A percentile compares a stretch with the other conserved stretches of the same genome.
phyloP scores from a whole-genome alignment of 257 asterid genomes.

The Gynochthodes officinalis region DNA sequence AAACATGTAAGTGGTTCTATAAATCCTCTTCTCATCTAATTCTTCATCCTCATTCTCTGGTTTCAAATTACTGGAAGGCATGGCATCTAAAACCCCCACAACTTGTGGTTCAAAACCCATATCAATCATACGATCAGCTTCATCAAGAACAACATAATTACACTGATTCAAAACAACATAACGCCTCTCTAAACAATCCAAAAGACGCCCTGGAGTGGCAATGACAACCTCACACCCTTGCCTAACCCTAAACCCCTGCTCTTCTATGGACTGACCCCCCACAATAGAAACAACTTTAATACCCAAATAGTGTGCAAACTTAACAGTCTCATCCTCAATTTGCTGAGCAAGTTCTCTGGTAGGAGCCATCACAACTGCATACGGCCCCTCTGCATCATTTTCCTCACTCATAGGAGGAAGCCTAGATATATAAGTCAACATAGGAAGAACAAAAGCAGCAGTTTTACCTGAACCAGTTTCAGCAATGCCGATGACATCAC shows the following conservation, averaged over 20 bases:
- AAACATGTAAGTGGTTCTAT: slow-evolving; percentile 31
- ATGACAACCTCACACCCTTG: slow-evolving; percentile 38
- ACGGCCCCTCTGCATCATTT: slow-evolving; percentile 35
- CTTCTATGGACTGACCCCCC: slow-evolving; percentile 37
- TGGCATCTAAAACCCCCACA: slow-evolving; percentile 29
- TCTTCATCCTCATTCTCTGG: slow-evolving; percentile 36
- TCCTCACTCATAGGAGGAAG: slow-evolving; percentile 31
- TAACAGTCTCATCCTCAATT: slow-evolving; percentile 38
- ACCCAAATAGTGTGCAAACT: slow-evolving; percentile 31
- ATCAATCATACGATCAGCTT: slow-evolving; percentile 36
- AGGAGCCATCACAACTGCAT: slow-evolving; percentile 40
- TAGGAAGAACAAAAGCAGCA: slow-evolving; percentile 31
- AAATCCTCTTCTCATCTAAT: slow-evolving; percentile 27
- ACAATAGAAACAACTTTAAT: slow-evolving; percentile 33
- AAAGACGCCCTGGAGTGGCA: slow-evolving; percentile 35
- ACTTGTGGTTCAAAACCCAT: slow-evolving; percentile 35
- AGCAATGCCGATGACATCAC: slow-evolving; percentile 33
- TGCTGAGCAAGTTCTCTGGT: slow-evolving; percentile 37
- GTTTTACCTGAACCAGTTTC: slow-evolving; percentile 37
- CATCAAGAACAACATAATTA: slow-evolving; percentile 37
- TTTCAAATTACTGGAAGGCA: slow-evolving; percentile 34
- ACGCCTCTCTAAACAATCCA: slow-evolving; percentile 33
- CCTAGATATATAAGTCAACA: slow-evolving; percentile 31
- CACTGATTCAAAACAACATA: slow-evolving; percentile 33
- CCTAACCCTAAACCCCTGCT: slow-evolving; percentile 33